Evolutionary conservation across 805 yeast genomes (phyloP).

Genomic region (Candida parachauliodes): DNA sequence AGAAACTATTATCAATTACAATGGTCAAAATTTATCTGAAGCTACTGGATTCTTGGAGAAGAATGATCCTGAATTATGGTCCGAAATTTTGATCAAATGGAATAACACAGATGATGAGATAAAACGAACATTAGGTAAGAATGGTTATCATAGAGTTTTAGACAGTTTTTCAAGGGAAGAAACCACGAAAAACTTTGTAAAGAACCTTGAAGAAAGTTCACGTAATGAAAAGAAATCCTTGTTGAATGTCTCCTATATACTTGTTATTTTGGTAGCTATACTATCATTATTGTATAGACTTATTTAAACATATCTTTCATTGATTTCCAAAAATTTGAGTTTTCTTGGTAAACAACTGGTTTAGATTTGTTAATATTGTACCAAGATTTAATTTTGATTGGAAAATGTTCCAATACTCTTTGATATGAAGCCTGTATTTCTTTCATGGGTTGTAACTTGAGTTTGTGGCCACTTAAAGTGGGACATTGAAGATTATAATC

Average conservation of each 20-base stretch:
- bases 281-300: not conserved
- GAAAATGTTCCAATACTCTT: conserved; percentile 15
- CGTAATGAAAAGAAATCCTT: not conserved
- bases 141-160: conserved; percentile 35
- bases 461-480: conserved; percentile 32
- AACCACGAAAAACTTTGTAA: conserved; percentile 33
- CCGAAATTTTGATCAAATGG: conserved; percentile 39
- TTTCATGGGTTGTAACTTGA: conserved; percentile 25
- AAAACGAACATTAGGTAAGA: conserved; percentile 26
- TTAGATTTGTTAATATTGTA: conserved; percentile 11
- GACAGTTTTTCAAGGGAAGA: conserved; percentile 43
- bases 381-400: conserved; percentile 15
- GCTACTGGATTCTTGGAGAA: conserved; percentile 66
- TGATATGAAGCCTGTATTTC: conserved; percentile 21
- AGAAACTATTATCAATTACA: conserved; percentile 58
- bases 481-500: conserved; percentile 40
- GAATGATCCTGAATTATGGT: conserved; percentile 52
- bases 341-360: no score
- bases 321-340: conserved; percentile 26
- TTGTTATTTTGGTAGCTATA: not conserved
- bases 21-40: conserved; percentile 20
- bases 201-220: conserved; percentile 13
- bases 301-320: conserved; percentile 24
- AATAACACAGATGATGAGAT: conserved; percentile 16
- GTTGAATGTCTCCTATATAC: not conserved